phyloP scores from a whole-genome alignment of 768 basidiomycete genomes.

The Mycena venus region DNA sequence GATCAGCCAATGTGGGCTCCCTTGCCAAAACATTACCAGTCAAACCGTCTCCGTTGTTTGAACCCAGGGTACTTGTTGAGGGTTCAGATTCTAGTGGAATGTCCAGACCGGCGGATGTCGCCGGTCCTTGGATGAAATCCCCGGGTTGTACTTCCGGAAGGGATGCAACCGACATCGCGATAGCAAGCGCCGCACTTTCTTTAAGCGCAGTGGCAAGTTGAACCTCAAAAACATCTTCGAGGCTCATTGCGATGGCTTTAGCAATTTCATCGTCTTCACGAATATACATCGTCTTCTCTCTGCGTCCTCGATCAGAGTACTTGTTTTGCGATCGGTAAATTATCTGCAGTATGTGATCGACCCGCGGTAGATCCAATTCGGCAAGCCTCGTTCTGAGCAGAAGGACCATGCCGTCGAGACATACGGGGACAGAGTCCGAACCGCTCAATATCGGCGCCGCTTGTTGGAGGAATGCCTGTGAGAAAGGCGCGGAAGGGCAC shows the following conservation, averaged over 20 bases:
- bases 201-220: conserved; percentile 23
- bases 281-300: not conserved
- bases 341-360: conserved; percentile 49
- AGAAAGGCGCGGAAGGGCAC: conserved; percentile 60
- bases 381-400: not conserved
- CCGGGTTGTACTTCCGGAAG: not conserved
- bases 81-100: not conserved
- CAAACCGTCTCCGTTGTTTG: not conserved
- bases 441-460: not conserved
- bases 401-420: conserved; percentile 49
- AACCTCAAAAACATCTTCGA: conserved; percentile 40
- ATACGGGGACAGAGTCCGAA: conserved; percentile 30
- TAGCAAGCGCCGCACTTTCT: not conserved
- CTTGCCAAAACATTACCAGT: not conserved
- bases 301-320: conserved; percentile 6
- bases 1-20: not conserved
- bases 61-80: not conserved
- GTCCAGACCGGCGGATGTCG: not conserved
- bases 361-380: conserved; percentile 23
- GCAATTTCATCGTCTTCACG: conserved; percentile 59
- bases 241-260: conserved; percentile 61
- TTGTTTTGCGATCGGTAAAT: conserved; percentile 63
- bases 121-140: not conserved
- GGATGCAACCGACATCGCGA: not conserved
- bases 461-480: conserved; percentile 62